Evolutionary conservation across 2,329 filamentous ascomycete species (phyloP).

Genomic region (Hypoxylon sp.): DNA sequence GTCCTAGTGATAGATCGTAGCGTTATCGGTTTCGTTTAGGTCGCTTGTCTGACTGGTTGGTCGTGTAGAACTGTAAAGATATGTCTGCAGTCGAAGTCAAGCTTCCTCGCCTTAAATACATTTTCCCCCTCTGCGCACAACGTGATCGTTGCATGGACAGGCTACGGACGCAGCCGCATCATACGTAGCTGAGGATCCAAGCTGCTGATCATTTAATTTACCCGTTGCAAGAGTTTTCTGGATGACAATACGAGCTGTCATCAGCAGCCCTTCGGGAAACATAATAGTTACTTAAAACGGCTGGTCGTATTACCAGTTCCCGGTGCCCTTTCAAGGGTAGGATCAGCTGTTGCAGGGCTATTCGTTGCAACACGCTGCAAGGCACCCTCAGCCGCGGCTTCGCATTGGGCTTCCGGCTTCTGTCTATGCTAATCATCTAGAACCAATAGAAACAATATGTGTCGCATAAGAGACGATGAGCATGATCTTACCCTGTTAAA

Average conservation of each 20-base stretch:
- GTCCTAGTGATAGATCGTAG: background rate
- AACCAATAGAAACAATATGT: constrained; percentile 22
- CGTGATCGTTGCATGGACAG: constrained; percentile 13
- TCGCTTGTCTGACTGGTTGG: background rate
- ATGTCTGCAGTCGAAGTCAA: background rate
- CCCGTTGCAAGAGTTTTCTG: constrained; percentile 11
- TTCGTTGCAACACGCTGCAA: constrained; percentile 15
- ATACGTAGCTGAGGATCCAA: constrained; percentile 13
- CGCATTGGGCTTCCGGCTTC: background rate
- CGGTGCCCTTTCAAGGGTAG: constrained; percentile 32
- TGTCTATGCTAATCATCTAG: constrained; percentile 5
- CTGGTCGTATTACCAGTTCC: constrained; percentile 22
- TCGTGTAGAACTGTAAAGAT: background rate
- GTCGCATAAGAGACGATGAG: background rate
- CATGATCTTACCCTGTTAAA: constrained; percentile 1
- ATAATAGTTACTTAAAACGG: constrained; percentile 30
- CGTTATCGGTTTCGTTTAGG: background rate
- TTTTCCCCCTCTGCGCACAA: constrained; percentile 2
- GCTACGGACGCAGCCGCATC: constrained; percentile 2
- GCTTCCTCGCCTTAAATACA: constrained; percentile 17
- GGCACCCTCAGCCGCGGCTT: constrained; percentile 12
- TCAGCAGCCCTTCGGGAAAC: constrained; percentile 20
- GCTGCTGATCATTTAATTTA: constrained; percentile 35
- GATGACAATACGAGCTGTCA: constrained; percentile 1
- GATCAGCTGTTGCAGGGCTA: constrained; percentile 34